Evolutionary conservation across 2,329 filamentous ascomycete genomes (phyloP), one percentile per base, ranked within the genome.

Genomic region (Aspergillus luchuensis): DNA sequence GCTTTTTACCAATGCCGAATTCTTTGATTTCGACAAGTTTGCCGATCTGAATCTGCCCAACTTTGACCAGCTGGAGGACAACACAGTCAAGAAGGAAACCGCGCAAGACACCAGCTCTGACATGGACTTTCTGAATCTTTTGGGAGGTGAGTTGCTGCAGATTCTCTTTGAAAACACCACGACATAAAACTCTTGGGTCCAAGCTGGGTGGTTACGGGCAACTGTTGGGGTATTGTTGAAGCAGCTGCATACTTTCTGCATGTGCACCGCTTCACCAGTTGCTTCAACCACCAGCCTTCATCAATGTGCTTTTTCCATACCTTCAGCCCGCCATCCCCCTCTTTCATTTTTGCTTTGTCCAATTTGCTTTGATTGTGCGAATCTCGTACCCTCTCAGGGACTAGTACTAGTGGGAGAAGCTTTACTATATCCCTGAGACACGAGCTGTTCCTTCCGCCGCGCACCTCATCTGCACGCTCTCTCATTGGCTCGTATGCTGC

Each of bases 1-100:
- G 55, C 84, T 92, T 71, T 95, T 93, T 79, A 91, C 90, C 60
- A 93, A 94, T 77, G 88, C 89, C 49, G 87, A 91, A 67, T 94
- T 94, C 76, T 90, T 90, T 74, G 90, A 93, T 71, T 91, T 89
- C 73, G 91, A 93, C 73, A 74, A 75, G 39, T 73, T 77, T 51
- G 71, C 66, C 30, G 70, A 72, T 58, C 59, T 78, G 60, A 68
- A 68, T 57, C 65, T 78, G 51, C 73, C 74, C 30, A 54, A 70
- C 8, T 74, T 75, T 62, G 70, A 74, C 36, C 62, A 69, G 5
- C 65, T 71, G 30, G 74, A 75, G 30, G 70, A 73, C n/a, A 70
- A 70, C 51, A 64, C 64, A 23, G 63, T 64, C 15, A 65, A 67
- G 48, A 66, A 69, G 48, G 66, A 69, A 45, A 56, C 66, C 48